Conservation (phyloP, 1,139 yeast species). For the Geotrichum siamense region DNA sequence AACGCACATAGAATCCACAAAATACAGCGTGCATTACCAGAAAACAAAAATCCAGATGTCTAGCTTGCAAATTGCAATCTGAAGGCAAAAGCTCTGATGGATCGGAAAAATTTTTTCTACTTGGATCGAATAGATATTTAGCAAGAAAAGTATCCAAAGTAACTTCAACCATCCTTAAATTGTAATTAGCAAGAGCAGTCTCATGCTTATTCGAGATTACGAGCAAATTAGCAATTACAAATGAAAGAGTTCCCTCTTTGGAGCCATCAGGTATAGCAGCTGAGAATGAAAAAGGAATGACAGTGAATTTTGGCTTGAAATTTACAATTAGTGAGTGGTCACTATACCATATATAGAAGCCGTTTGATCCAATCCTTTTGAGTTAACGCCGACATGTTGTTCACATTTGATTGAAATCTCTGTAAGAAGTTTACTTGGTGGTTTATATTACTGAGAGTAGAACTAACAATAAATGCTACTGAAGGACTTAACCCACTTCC, state of each 20-base stretch:
- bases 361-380: constrained; percentile 76
- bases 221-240: constrained; percentile 58
- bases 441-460: constrained; percentile 46
- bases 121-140: constrained; percentile 42
- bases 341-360: constrained; percentile 63
- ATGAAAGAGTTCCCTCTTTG: constrained; percentile 41
- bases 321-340: constrained; percentile 55
- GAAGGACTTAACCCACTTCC: constrained; percentile 69
- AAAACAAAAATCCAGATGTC: too few relatives aligned
- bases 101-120: constrained; percentile 1
- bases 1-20: too few relatives aligned
- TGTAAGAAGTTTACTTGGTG: constrained; percentile 46
- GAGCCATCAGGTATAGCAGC: not conserved
- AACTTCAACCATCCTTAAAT: constrained; percentile 40
- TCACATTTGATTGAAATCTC: constrained; percentile 60
- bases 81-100: constrained; percentile 32
- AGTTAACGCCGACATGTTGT: constrained; percentile 66
- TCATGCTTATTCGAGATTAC: constrained; percentile 59
- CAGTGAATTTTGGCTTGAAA: constrained; percentile 54
- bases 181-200: constrained; percentile 64
- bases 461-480: constrained; percentile 65
- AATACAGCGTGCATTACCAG: too few relatives aligned
- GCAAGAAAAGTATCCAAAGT: constrained; percentile 28
- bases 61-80: constrained; percentile 52
- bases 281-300: constrained; percentile 47